Percentiles rank a stretch among this genome's conserved stretches.
These are phyloP conservation scores for Mortierella sp. DNA, from an alignment of 371 early-diverging fungal genomes.

Conservation along the genomic window DNA sequence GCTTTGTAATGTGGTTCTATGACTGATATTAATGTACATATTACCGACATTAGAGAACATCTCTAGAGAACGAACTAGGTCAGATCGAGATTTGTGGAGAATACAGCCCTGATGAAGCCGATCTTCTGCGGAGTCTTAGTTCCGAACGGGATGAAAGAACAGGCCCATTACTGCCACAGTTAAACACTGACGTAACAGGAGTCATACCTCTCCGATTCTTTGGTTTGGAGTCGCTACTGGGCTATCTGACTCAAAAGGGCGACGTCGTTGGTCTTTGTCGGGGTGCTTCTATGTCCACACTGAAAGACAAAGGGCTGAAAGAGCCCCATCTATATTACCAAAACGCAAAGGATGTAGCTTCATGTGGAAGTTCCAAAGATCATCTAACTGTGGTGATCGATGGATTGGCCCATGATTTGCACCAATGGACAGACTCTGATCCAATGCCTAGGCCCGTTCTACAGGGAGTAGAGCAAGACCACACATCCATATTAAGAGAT, in stretches of 20 bases:
- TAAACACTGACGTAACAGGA: background rate
- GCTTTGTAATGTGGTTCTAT: background rate
- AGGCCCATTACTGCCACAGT: background rate
- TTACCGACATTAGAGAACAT: background rate
- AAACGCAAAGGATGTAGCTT: constrained; percentile 28
- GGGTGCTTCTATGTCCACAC: background rate
- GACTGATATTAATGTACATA: too few species aligned
- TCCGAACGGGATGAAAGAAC: background rate
- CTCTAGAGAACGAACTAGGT: background rate
- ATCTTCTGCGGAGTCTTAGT: background rate
- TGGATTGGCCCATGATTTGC: constrained; percentile 5
- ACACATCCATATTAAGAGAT: background rate
- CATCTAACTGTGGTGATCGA: constrained; percentile 30
- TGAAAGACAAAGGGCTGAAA: background rate
- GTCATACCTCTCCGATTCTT: constrained; percentile 8
- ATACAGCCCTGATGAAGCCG: constrained; percentile 17
- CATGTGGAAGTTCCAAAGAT: constrained; percentile 30
- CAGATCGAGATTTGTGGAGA: constrained; percentile 19
- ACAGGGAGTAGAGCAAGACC: background rate
- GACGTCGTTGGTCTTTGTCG: constrained; percentile 14
- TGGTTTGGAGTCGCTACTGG: constrained; percentile 40
- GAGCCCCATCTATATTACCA: background rate
- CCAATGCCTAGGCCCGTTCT: constrained; percentile 8
- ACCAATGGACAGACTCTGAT: constrained; percentile 24
- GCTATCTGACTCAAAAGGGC: constrained; percentile 14